Conservation (phyloP, 2,329 filamentous ascomycete genomes). For the Botryosphaeria dothidea region DNA sequence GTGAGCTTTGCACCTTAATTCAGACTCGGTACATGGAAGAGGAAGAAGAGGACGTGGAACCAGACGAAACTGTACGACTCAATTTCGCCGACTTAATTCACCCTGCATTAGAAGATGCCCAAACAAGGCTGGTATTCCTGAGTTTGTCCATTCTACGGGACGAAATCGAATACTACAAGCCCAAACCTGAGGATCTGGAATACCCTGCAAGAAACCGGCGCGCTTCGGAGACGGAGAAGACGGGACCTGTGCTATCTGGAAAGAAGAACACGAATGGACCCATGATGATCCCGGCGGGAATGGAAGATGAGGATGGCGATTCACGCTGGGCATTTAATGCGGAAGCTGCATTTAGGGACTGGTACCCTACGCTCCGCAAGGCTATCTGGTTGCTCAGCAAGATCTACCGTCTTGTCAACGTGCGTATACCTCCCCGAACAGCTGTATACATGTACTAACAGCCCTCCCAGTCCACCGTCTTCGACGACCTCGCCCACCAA, state of each 20-base stretch:
- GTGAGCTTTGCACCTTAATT: conserved; percentile 65
- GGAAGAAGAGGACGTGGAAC: conserved; percentile 52
- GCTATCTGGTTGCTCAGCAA: conserved; percentile 69
- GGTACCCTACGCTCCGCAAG: conserved; percentile 68
- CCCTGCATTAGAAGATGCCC: conserved; percentile 66
- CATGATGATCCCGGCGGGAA: conserved; percentile 33
- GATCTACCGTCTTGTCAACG: conserved; percentile 70
- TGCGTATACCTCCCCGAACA: conserved; percentile 33
- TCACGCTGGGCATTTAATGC: conserved; percentile 56
- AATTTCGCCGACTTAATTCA: conserved; percentile 65
- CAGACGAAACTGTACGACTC: conserved; percentile 54
- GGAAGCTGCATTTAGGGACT: conserved; percentile 58
- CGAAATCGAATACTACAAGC: conserved; percentile 67
- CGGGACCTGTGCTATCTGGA: conserved; percentile 54
- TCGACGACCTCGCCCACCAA: conserved; percentile 71
- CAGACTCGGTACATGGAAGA: conserved; percentile 65
- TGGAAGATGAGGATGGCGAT: conserved; percentile 53
- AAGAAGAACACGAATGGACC: conserved; percentile 48
- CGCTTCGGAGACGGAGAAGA: conserved; percentile 41
- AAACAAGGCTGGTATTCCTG: conserved; percentile 66
- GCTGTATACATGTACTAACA: conserved; percentile 18
- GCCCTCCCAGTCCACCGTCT: conserved; percentile 59
- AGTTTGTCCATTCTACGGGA: conserved; percentile 64
- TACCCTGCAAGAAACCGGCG: conserved; percentile 58
- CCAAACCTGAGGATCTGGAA: conserved; percentile 65